phyloP scores from a whole-genome alignment of 2,329 filamentous ascomycete species.

The Akanthomyces uredinophilus region DNA sequence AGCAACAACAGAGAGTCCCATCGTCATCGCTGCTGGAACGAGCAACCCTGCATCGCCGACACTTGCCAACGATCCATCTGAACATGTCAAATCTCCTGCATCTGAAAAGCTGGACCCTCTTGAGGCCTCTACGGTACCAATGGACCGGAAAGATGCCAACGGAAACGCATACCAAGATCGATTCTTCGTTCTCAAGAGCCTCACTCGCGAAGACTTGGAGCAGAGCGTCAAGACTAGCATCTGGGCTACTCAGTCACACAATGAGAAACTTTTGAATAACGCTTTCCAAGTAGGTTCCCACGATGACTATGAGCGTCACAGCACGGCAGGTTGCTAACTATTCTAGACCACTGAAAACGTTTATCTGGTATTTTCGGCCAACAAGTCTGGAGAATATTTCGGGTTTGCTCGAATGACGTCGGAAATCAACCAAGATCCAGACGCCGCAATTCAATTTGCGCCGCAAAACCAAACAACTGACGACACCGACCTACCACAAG shows the following conservation, averaged over 20 bases:
- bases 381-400: constrained; percentile 96
- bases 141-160: not conserved
- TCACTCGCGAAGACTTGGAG: constrained; percentile 86
- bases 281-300: constrained; percentile 64
- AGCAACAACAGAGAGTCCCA: not conserved
- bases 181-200: constrained; percentile 89
- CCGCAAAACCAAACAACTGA: constrained; percentile 55
- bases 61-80: not conserved
- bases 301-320: not conserved
- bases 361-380: constrained; percentile 90
- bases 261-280: constrained; percentile 75
- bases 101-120: not conserved
- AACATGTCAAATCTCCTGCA: not conserved
- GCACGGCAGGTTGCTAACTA: not conserved
- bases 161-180: constrained; percentile 51
- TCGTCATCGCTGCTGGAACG: constrained; percentile 5
- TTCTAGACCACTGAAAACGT: constrained; percentile 73
- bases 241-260: constrained; percentile 94
- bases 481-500: constrained; percentile 66
- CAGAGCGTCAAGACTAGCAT: constrained; percentile 80
- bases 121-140: not conserved
- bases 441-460: constrained; percentile 63
- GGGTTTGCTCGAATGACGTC: constrained; percentile 91
- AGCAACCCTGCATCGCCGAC: constrained; percentile 9
- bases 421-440: constrained; percentile 71